These are phyloP conservation scores for Solanum bulbocastanum DNA, from an alignment of 257 asterid genomes.

Conservation along the genomic window DNA sequence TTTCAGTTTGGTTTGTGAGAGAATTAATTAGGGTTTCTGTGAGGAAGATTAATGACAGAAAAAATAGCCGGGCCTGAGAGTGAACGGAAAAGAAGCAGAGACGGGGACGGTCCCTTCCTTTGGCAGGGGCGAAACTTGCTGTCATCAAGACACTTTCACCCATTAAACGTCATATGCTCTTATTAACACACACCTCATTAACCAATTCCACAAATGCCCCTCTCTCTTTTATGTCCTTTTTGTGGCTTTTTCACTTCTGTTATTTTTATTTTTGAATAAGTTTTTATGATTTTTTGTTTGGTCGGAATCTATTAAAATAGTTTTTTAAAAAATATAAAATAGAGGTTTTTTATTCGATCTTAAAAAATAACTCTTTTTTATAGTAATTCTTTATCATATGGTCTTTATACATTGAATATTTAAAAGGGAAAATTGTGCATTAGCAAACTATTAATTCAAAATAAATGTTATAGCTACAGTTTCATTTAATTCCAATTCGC, in stretches of 20 bases:
- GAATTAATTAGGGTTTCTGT: neutral
- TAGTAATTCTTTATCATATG: too few relatives aligned
- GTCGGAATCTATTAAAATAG: too few relatives aligned
- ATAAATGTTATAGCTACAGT: too few relatives aligned
- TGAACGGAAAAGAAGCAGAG: neutral
- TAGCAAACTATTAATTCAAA: too few relatives aligned
- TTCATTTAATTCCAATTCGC: too few relatives aligned
- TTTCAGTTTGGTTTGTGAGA: neutral
- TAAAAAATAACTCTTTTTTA: too few relatives aligned
- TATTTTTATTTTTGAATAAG: too few relatives aligned
- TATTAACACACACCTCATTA: neutral
- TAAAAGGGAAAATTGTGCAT: too few relatives aligned
- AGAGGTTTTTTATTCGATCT: too few relatives aligned
- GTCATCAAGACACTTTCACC: neutral
- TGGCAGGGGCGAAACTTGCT: neutral
- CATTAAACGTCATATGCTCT: neutral
- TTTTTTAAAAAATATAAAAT: too few relatives aligned
- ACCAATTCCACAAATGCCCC: neutral
- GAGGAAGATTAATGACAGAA: neutral
- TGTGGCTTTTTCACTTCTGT: neutral
- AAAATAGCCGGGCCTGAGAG: neutral
- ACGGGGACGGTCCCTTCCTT: neutral
- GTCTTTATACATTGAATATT: too few relatives aligned
- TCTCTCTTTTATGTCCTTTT: neutral
- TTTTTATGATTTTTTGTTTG: too few relatives aligned